Percentiles rank a stretch among this genome's conserved stretches.
phyloP scores from a whole-genome alignment of 2,329 filamentous ascomycete genomes.

The Colletotrichum truncatum region DNA sequence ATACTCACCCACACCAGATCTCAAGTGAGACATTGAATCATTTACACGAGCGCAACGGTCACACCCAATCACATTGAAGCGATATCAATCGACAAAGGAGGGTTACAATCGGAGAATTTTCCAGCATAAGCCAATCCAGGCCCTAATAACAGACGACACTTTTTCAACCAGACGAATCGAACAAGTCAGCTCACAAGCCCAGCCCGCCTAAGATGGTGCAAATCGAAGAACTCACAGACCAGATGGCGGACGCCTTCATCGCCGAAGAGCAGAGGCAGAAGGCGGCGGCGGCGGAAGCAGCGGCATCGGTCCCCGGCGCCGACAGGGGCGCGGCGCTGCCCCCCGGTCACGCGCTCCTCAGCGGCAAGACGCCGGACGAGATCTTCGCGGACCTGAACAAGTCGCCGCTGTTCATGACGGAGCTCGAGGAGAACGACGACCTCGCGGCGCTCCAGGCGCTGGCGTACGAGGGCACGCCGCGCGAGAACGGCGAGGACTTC shows the following conservation, averaged over 20 bases:
- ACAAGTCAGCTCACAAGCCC: neutral
- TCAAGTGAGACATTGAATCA: neutral
- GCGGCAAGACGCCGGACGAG: slow-evolving; percentile 61
- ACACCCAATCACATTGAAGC: neutral
- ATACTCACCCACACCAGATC: neutral
- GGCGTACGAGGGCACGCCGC: slow-evolving; percentile 89
- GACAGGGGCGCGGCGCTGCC: slow-evolving; percentile 53
- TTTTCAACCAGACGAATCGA: neutral
- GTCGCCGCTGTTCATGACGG: slow-evolving; percentile 94
- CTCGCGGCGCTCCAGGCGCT: slow-evolving; percentile 89
- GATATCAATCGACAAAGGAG: too few species aligned
- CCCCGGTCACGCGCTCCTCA: slow-evolving; percentile 46
- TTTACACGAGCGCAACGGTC: neutral
- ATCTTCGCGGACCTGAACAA: slow-evolving; percentile 66
- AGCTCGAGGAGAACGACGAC: slow-evolving; percentile 84
- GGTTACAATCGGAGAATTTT: too few species aligned
- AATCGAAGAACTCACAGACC: slow-evolving; percentile 53
- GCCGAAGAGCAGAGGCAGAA: slow-evolving; percentile 6
- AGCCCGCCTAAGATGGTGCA: slow-evolving; percentile 28
- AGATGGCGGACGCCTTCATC: slow-evolving; percentile 46
- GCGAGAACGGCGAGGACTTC: slow-evolving; percentile 85
- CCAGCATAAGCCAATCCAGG: too few species aligned
- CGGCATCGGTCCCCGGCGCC: slow-evolving; percentile 32
- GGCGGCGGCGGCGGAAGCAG: neutral
- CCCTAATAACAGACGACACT: too few species aligned